Conservation (phyloP, 768 basidiomycete species). For the Serendipita sp. region DNA sequence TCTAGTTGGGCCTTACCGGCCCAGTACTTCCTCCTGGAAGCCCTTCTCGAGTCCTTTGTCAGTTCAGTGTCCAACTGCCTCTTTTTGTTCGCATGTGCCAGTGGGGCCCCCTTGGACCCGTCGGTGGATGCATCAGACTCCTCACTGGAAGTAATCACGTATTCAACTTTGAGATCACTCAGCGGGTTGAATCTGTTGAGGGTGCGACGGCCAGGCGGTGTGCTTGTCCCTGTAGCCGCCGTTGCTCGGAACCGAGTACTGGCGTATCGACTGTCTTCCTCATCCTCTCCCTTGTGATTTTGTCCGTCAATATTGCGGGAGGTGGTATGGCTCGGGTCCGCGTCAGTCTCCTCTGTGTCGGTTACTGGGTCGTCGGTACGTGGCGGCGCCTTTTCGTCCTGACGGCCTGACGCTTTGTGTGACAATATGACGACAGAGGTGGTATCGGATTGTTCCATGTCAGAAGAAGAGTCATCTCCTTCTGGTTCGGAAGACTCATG, state of each 20-base stretch:
- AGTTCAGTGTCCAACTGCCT: background rate
- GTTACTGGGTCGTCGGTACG: background rate
- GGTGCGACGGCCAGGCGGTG: background rate
- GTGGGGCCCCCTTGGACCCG: background rate
- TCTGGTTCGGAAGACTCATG: constrained; percentile 4
- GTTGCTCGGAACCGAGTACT: background rate
- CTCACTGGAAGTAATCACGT: background rate
- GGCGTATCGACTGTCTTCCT: constrained; percentile 13
- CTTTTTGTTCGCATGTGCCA: background rate
- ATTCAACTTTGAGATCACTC: background rate
- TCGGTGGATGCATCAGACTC: background rate
- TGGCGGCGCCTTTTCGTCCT: constrained; percentile 1
- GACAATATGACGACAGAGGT: constrained; percentile 3
- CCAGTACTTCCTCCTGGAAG: background rate
- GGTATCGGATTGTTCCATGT: constrained; percentile 8
- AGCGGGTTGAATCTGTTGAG: background rate
- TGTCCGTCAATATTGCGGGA: constrained; percentile 16
- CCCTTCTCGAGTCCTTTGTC: background rate
- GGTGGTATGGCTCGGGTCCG: constrained; percentile 9
- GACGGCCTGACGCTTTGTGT: constrained; percentile 4
- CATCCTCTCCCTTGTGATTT: constrained; percentile 13
- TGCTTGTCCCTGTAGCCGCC: background rate
- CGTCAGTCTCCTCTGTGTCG: constrained; percentile 1
- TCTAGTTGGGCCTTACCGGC: background rate
- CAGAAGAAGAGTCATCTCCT: background rate